A percentile compares a stretch with the other conserved stretches of the same genome.
Evolutionary conservation across 176 grass and related monocot species (phyloP).

Genomic region (Otatea glauca): DNA sequence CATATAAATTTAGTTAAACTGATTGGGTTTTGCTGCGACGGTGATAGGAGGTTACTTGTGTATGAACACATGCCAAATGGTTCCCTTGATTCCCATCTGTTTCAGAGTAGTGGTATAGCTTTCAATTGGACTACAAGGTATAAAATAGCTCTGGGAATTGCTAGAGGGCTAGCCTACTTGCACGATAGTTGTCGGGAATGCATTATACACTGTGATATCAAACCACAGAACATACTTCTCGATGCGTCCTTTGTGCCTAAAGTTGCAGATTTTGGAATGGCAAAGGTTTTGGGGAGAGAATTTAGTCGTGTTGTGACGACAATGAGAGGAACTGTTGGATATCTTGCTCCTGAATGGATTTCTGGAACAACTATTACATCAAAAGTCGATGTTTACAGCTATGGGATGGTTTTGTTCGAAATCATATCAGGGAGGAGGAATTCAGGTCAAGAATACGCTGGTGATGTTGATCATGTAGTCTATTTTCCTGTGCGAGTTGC

Average conservation of each 20-base stretch:
- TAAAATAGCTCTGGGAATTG: slow-evolving; percentile 51
- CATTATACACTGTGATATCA: slow-evolving; percentile 44
- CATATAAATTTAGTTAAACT: slow-evolving; percentile 33
- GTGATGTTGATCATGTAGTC: not conserved
- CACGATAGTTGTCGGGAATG: slow-evolving; percentile 60
- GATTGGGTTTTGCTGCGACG: slow-evolving; percentile 38
- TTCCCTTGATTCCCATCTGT: slow-evolving; percentile 26
- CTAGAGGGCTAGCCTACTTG: slow-evolving; percentile 56
- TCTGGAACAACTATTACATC: slow-evolving; percentile 23
- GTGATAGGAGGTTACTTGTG: slow-evolving; percentile 21
- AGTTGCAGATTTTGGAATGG: slow-evolving; percentile 44
- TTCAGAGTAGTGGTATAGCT: not conserved
- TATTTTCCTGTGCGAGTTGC: slow-evolving; percentile 50
- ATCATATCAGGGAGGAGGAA: slow-evolving; percentile 31
- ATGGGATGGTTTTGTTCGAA: slow-evolving; percentile 30
- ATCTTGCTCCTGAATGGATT: slow-evolving; percentile 31
- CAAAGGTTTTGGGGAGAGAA: slow-evolving; percentile 29
- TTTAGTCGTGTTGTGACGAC: slow-evolving; percentile 24
- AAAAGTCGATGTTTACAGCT: slow-evolving; percentile 34
- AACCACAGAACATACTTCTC: slow-evolving; percentile 35
- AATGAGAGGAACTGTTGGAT: slow-evolving; percentile 16
- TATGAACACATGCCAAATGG: slow-evolving; percentile 39
- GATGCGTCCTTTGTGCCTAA: slow-evolving; percentile 17
- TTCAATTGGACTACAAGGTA: slow-evolving; percentile 55
- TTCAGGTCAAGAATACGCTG: not conserved